Base-by-base conservation (phyloP, 164 flowering plant genomes). In the Aristolochia contorta region DNA sequence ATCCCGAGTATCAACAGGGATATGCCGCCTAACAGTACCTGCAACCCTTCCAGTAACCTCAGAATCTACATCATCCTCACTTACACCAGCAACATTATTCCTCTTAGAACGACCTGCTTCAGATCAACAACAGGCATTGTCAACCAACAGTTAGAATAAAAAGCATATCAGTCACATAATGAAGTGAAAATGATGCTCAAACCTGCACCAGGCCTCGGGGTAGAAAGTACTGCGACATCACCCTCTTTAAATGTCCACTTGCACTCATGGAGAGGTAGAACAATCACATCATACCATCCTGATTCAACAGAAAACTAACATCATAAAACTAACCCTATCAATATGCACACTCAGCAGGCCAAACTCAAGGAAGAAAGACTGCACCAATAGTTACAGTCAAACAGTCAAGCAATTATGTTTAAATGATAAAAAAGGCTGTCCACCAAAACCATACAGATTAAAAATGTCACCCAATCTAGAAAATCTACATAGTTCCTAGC, bases 161-260 rank as follows among this genome's bases (percentile, higher is more conserved):
- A 27, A 56, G 24, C 30, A 16, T 56, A 16, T 32, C 59, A 3
- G 58, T 21, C 47, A n/a, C 25, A 49, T 15, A 37, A 56, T 7
- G 16, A 47, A 33, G 12, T 47, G 2, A 56, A n/a, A 16, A 7
- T 12, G 19, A 49, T 21, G 20, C 30, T 50, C 80, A 63, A 70
- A 89, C 98, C 98, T 78, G 96, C 65, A 53, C 96, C 91, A 65
- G 97, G 94, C 71, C 76, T 85, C 5, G 86, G 85, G 16, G 80
- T 54, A 23, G 99, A 93, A 65, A 93, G 89, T 76, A 93, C 77
- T 12, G 96, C 93, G 61, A 90, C 96, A 71, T 93, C 99, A 45
- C 99, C 99, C 75, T 93, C 99, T 74, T 93, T 93, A 60, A 93
- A 90, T 15, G 75, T 67, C 99, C 95, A 90, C 66, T 83, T 90